Evolutionary conservation across 2,329 filamentous ascomycete species (phyloP).

Genomic region (Aspergillus texensis): DNA sequence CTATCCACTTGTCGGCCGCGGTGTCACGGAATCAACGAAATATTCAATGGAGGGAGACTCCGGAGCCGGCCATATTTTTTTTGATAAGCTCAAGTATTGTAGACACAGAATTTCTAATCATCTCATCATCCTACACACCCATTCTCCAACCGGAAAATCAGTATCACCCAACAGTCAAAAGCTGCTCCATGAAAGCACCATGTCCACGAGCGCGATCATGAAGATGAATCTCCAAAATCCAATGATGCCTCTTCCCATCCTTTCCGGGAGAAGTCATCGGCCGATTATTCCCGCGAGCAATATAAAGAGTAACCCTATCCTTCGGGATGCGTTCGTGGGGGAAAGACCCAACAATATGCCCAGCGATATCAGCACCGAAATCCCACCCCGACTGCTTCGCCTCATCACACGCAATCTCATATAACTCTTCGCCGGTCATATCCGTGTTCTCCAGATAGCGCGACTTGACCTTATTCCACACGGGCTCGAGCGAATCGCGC

Average conservation of each 20-base stretch:
- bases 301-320: slow-evolving; percentile 51
- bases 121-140: background rate
- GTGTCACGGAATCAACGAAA: too few species aligned
- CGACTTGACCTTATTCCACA: slow-evolving; percentile 50
- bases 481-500: slow-evolving; percentile 51
- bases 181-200: slow-evolving; percentile 49
- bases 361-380: slow-evolving; percentile 50
- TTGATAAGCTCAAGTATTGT: background rate
- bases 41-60: too few species aligned
- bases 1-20: too few species aligned
- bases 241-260: slow-evolving; percentile 50
- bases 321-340: slow-evolving; percentile 55
- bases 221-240: slow-evolving; percentile 56
- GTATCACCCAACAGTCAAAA: slow-evolving; percentile 29
- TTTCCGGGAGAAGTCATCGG: slow-evolving; percentile 43
- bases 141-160: background rate
- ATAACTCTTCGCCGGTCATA: slow-evolving; percentile 55
- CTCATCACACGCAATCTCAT: slow-evolving; percentile 45
- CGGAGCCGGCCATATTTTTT: too few species aligned
- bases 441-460: slow-evolving; percentile 42
- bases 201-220: slow-evolving; percentile 42
- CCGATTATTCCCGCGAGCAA: slow-evolving; percentile 48
- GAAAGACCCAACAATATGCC: slow-evolving; percentile 56
- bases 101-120: background rate
- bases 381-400: slow-evolving; percentile 46